Percentiles rank a stretch among this genome's conserved stretches.
These are phyloP conservation scores for Aspergillus udagawae DNA, from an alignment of 2,329 filamentous ascomycete species.

Conservation along the genomic window DNA sequence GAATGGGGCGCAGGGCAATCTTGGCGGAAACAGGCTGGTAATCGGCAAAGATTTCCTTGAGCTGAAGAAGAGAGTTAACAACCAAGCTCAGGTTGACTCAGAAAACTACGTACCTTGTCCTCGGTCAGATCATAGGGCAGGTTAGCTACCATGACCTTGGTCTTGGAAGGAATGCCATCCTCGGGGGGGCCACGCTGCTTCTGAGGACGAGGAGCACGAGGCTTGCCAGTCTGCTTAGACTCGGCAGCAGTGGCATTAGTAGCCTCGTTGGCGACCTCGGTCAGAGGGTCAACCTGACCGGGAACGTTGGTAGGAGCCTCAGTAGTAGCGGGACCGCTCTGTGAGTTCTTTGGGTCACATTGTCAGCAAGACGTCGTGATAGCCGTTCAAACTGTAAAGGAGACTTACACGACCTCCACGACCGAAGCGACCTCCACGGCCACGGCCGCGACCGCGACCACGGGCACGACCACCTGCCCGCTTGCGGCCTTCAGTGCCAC, in stretches of 20 bases:
- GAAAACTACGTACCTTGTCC: slow-evolving; percentile 68
- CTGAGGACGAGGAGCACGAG: slow-evolving; percentile 52
- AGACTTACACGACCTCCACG: slow-evolving; percentile 57
- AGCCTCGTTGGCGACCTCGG: slow-evolving; percentile 31
- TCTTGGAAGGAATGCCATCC: slow-evolving; percentile 97
- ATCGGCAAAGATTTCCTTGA: slow-evolving; percentile 92
- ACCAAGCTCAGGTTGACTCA: not conserved
- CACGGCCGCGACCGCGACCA: slow-evolving; percentile 62
- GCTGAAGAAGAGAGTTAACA: slow-evolving; percentile 52
- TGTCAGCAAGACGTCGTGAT: not conserved
- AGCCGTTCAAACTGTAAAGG: not conserved
- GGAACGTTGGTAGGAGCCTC: slow-evolving; percentile 18
- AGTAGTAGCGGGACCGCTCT: slow-evolving; percentile 23
- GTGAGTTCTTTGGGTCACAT: slow-evolving; percentile 11
- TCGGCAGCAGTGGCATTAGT: slow-evolving; percentile 38
- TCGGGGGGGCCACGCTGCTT: slow-evolving; percentile 92
- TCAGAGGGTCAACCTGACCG: slow-evolving; percentile 16
- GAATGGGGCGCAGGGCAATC: slow-evolving; percentile 97
- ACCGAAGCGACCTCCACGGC: slow-evolving; percentile 64
- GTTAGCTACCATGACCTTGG: slow-evolving; percentile 99
- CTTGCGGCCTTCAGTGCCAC: slow-evolving; percentile 61
- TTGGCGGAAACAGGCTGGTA: slow-evolving; percentile 94
- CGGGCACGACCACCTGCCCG: slow-evolving; percentile 60
- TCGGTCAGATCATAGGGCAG: slow-evolving; percentile 96
- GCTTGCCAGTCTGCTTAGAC: slow-evolving; percentile 35